phyloP scores from a whole-genome alignment of 257 asterid genomes.

The Solanum chilense region DNA sequence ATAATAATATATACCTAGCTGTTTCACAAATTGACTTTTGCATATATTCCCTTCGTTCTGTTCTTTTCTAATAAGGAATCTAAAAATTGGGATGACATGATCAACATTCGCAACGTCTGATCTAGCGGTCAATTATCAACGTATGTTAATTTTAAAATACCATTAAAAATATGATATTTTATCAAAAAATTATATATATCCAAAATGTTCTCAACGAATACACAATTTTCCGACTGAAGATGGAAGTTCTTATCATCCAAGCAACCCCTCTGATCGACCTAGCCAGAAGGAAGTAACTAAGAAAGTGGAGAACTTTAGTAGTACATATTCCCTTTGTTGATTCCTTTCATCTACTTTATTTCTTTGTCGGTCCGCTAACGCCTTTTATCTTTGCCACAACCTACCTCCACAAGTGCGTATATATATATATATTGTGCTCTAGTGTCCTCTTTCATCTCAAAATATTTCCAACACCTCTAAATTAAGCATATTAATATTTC shows the following conservation, averaged over 20 bases:
- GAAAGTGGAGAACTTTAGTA: neutral
- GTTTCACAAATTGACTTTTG: neutral
- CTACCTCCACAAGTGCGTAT: no score
- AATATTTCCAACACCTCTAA: neutral
- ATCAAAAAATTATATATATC: no score
- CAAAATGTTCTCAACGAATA: no score
- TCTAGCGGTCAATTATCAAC: neutral
- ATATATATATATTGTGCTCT: neutral
- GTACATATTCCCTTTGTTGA: neutral
- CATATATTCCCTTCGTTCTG: neutral
- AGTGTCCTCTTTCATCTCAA: neutral
- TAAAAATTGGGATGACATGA: neutral
- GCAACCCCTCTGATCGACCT: neutral
- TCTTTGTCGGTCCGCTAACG: no score
- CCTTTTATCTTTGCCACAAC: no score
- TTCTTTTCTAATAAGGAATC: neutral
- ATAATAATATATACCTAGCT: neutral
- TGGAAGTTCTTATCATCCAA: accelerated
- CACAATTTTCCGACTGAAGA: accelerated
- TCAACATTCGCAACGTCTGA: neutral
- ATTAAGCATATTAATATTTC: neutral
- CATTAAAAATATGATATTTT: neutral
- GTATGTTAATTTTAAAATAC: neutral
- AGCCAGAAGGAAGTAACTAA: neutral
- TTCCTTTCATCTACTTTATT: neutral